Percentiles rank a stretch among this genome's conserved stretches.
Conservation (phyloP, 1,284 basidiomycete genomes). For the Sanghuangporus baumii region DNA sequence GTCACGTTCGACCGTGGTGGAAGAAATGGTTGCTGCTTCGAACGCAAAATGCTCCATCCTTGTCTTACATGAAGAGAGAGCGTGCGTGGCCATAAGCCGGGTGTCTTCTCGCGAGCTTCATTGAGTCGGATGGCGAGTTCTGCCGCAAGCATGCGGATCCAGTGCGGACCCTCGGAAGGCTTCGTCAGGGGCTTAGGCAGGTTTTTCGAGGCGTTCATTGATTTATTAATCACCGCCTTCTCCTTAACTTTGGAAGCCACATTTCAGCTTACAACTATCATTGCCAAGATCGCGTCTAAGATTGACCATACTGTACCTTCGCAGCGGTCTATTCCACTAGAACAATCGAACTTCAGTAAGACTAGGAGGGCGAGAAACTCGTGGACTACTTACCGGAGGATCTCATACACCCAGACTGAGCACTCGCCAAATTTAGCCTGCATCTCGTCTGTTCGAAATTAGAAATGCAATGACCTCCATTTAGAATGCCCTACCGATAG, state of each 20-base stretch:
- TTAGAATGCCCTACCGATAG: slow-evolving; percentile 34
- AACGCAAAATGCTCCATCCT: slow-evolving; percentile 44
- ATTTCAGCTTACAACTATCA: neutral
- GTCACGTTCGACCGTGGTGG: slow-evolving; percentile 62
- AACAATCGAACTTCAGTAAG: neutral
- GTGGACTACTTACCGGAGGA: slow-evolving; percentile 46
- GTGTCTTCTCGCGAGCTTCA: slow-evolving; percentile 70
- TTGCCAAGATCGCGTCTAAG: slow-evolving; percentile 15
- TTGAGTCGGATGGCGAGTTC: slow-evolving; percentile 83
- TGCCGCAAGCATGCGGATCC: slow-evolving; percentile 87
- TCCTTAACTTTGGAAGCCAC: slow-evolving; percentile 67
- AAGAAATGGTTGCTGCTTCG: slow-evolving; percentile 82
- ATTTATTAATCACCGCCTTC: slow-evolving; percentile 76
- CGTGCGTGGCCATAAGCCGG: slow-evolving; percentile 89
- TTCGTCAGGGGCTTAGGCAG: slow-evolving; percentile 73
- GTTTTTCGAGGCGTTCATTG: slow-evolving; percentile 93
- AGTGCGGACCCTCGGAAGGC: slow-evolving; percentile 72
- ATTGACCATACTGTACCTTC: slow-evolving; percentile 55
- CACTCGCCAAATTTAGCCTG: slow-evolving; percentile 81
- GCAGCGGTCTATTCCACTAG: slow-evolving; percentile 82
- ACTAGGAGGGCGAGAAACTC: neutral
- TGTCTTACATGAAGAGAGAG: slow-evolving; percentile 74
- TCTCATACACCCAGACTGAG: slow-evolving; percentile 89
- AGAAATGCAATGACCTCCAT: neutral
- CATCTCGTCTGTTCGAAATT: slow-evolving; percentile 58